Percentiles rank a stretch among this genome's conserved stretches.
phyloP scores from a whole-genome alignment of 2,329 filamentous ascomycete species.

The Colletotrichum sp. region DNA sequence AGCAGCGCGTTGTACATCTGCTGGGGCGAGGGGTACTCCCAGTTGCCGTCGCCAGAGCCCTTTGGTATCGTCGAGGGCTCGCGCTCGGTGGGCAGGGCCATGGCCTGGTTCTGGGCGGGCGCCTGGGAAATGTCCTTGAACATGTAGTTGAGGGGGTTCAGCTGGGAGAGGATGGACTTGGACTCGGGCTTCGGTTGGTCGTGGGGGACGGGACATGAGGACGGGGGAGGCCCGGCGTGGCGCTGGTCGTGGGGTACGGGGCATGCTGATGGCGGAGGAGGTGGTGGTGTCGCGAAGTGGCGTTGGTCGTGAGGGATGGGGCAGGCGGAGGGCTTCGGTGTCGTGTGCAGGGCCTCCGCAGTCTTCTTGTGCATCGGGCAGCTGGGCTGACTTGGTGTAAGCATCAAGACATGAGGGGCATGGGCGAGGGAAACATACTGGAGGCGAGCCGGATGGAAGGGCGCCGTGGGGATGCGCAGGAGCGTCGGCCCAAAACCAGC shows the following conservation, averaged over 20 bases:
- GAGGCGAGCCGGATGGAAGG: conserved; percentile 37
- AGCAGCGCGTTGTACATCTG: conserved; percentile 99
- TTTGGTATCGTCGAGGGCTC: conserved; percentile 92
- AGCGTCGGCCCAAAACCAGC: conserved; percentile 68
- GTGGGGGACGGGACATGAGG: conserved; percentile 54
- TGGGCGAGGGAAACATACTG: conserved; percentile 35
- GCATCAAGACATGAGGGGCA: background rate
- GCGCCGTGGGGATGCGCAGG: conserved; percentile 28
- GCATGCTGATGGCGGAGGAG: conserved; percentile 34
- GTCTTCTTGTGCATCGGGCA: conserved; percentile 65
- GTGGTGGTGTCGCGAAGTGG: conserved; percentile 18
- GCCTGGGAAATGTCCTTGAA: conserved; percentile 84
- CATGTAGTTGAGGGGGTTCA: conserved; percentile 91
- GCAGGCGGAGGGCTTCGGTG: conserved; percentile 34
- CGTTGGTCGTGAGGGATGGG: conserved; percentile 31
- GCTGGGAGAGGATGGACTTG: conserved; percentile 57
- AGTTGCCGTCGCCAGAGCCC: conserved; percentile 77
- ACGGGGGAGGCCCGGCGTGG: conserved; percentile 31
- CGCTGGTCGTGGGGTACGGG: conserved; percentile 30
- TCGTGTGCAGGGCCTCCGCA: conserved; percentile 49
- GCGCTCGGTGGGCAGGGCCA: conserved; percentile 78
- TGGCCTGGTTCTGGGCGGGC: conserved; percentile 73
- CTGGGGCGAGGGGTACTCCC: conserved; percentile 98
- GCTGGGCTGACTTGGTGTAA: conserved; percentile 44
- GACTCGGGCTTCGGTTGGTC: conserved; percentile 35